A percentile compares a stretch with the other conserved stretches of the same genome.
phyloP scores from a whole-genome alignment of 2,329 filamentous ascomycete genomes.

The Thelonectria rubi region DNA sequence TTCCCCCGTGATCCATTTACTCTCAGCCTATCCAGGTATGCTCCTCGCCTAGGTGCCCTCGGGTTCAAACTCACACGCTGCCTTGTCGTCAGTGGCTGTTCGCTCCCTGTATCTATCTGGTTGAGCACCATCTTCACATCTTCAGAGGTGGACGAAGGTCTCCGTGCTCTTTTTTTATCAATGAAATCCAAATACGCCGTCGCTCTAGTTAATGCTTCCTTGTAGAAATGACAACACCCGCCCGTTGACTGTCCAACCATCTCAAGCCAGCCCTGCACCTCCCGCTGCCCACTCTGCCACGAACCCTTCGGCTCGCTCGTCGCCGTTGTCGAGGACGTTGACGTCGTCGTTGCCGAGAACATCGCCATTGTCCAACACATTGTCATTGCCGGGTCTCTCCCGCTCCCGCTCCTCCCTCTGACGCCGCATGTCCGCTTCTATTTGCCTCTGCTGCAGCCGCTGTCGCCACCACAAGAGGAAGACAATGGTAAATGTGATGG shows the following conservation, averaged over 20 bases:
- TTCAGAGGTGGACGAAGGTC: background rate
- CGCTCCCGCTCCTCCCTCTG: too few species aligned
- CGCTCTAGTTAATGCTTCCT: slow-evolving; percentile 39
- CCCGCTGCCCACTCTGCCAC: slow-evolving; percentile 48
- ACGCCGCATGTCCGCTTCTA: slow-evolving; percentile 24
- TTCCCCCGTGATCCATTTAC: slow-evolving; percentile 6
- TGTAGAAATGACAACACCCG: slow-evolving; percentile 33
- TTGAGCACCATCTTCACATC: background rate
- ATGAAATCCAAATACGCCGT: slow-evolving; percentile 43
- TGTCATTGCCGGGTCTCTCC: too few species aligned
- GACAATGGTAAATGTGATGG: slow-evolving; percentile 76
- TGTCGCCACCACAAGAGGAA: slow-evolving; percentile 85
- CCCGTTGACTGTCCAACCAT: slow-evolving; percentile 7
- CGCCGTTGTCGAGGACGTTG: slow-evolving; percentile 36
- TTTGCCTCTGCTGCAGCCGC: slow-evolving; percentile 68
- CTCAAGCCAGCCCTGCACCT: slow-evolving; percentile 45
- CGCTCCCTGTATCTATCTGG: too few species aligned
- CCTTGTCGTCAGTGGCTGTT: background rate
- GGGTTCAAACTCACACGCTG: background rate
- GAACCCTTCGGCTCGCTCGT: slow-evolving; percentile 42
- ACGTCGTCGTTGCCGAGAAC: slow-evolving; percentile 32
- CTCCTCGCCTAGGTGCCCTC: slow-evolving; percentile 1
- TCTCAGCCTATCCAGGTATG: slow-evolving; percentile 1
- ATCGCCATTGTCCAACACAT: too few species aligned
- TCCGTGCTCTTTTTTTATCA: slow-evolving; percentile 20